Evolutionary conservation across 78 protist genomes (phyloP), one percentile per base, ranked within the genome.

Genomic region (Trichosphaerium sp.): DNA sequence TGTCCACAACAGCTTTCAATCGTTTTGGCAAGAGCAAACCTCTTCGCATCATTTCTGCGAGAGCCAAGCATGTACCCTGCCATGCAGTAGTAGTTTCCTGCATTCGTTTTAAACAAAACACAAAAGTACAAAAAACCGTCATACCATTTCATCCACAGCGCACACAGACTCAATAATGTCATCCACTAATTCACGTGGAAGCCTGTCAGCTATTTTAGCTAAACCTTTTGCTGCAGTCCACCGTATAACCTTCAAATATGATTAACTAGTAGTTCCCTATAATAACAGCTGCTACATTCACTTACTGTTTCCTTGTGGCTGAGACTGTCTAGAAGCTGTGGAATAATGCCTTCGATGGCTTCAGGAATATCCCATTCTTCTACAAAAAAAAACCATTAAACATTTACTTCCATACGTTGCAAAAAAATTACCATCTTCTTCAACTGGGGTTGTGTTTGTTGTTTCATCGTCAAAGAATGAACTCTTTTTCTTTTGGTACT

Each of bases 21-120:
- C 89, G 66, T 6, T 35, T 66, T 2, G 98, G 98, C 5, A 94
- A 83, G 15, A 94, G 39, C 29, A 88, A 39, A 12, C 94, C 95
- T 3, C 98, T 68, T 21, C 95, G 55, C 15, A 93, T 84, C 1
- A 94, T 64, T 65, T 94, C 98, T 0, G 96, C 98, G 41, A 94
- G 65, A 1, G 94, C 89, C 34, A 94, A 78, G 55, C 94, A 92
- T 29, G 83, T 89, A 23, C 98, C 98, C 43, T 94, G 97, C 94
- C 94, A 91, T 5, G 78, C 74, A 7, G 40, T 51, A 10, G 67
- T 78, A 31, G 40, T 12, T 28, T 83, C 77, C 7, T 4, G 42
- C n/a, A n/a, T n/a, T n/a, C n/a, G n/a, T n/a, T n/a, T n/a, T n/a
- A 47, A n/a, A 47, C 32, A 47, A 47, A 47, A 47, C 32, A n/a